phyloP scores from a whole-genome alignment of 768 basidiomycete genomes.

The Lactarius sanguifluus region DNA sequence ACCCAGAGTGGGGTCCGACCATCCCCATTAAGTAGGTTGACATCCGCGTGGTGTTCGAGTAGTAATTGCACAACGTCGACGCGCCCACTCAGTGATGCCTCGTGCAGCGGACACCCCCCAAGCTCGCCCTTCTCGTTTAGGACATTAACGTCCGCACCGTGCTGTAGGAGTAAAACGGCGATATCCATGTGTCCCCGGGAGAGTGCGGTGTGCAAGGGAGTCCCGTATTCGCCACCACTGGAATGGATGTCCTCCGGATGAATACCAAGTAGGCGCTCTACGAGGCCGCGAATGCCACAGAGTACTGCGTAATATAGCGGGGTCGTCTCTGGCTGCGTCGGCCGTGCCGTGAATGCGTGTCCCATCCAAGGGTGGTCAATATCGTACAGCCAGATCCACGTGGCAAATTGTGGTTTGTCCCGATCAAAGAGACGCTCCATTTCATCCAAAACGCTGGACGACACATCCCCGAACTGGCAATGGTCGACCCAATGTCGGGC shows the following conservation, averaged over 20 bases:
- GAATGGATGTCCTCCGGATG: background rate
- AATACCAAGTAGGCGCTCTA: background rate
- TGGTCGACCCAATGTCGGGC: background rate
- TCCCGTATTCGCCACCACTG: background rate
- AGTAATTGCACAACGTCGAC: background rate
- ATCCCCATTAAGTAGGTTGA: background rate
- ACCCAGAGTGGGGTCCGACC: background rate
- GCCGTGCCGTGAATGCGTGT: background rate
- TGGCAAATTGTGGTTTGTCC: background rate
- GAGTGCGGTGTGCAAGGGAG: background rate
- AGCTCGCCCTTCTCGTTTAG: background rate
- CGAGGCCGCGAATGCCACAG: background rate
- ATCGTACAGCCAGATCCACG: slow-evolving; percentile 5
- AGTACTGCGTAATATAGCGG: slow-evolving; percentile 3
- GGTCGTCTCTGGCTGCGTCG: background rate
- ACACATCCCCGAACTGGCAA: background rate
- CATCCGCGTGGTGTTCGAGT: background rate
- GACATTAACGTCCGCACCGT: background rate
- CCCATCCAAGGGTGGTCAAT: background rate
- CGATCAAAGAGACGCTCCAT: slow-evolving; percentile 7
- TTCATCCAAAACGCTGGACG: background rate
- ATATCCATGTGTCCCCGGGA: background rate
- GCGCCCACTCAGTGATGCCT: background rate
- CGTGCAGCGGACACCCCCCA: background rate
- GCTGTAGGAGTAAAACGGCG: background rate